These are phyloP conservation scores for Posidonia oceanica DNA, from an alignment of 116 monocot genomes.

Conservation along the genomic window DNA sequence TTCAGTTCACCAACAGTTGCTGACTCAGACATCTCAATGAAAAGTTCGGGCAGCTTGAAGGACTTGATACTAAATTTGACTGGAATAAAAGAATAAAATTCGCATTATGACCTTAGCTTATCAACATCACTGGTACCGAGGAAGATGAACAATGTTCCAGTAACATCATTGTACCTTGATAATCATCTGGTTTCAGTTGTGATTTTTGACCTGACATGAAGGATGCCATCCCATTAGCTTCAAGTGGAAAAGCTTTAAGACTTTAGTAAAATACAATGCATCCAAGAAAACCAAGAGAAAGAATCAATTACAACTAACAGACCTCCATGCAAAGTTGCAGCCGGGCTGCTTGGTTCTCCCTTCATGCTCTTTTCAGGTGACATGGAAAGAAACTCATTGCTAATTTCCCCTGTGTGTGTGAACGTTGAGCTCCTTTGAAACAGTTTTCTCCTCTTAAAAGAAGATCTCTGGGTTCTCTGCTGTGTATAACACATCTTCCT, in stretches of 20 bases:
- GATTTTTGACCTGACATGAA: constrained; percentile 20
- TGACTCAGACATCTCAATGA: constrained; percentile 66
- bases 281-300: neutral
- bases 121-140: neutral
- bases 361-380: constrained; percentile 18
- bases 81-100: constrained; percentile 11
- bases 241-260: constrained; percentile 7
- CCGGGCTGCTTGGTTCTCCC: constrained; percentile 18
- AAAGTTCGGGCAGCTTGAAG: constrained; percentile 65
- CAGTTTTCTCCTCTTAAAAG: constrained; percentile 56
- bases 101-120: neutral
- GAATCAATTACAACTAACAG: neutral
- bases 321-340: constrained; percentile 36
- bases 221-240: too few species aligned
- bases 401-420: constrained; percentile 5
- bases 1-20: constrained; percentile 73
- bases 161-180: constrained; percentile 29
- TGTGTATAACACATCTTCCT: constrained; percentile 53
- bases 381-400: constrained; percentile 6
- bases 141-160: neutral
- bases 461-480: constrained; percentile 36
- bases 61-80: constrained; percentile 75
- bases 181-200: constrained; percentile 27
- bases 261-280: neutral
- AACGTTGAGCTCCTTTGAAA: constrained; percentile 20